Evolutionary conservation across 1,139 yeast species (phyloP).

Genomic region (Hemisphaericaspora xylofermentans): DNA sequence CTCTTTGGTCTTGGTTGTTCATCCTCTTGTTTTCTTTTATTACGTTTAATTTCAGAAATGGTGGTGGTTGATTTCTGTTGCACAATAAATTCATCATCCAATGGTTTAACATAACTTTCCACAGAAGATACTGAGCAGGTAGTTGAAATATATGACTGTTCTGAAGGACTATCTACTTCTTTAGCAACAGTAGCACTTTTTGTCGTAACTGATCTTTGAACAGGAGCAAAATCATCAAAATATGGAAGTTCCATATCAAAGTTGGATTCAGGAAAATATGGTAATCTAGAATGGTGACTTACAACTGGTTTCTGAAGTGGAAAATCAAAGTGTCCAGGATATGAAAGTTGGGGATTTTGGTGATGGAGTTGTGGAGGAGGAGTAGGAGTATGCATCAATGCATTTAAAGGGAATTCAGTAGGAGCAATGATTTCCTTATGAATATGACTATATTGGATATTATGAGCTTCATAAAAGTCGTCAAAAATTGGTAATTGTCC

Average conservation of each 20-base stretch:
- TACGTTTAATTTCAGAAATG: constrained; percentile 1
- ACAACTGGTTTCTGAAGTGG: background rate
- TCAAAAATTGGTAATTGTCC: constrained; percentile 14
- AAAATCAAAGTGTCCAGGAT: constrained; percentile 6
- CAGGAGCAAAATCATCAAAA: constrained; percentile 12
- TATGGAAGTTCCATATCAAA: constrained; percentile 9
- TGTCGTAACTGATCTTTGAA: background rate
- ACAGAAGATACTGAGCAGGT: constrained; percentile 22
- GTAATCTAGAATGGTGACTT: background rate
- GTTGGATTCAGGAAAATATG: constrained; percentile 1
- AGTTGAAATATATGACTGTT: constrained; percentile 10
- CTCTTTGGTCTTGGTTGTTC: constrained; percentile 6
- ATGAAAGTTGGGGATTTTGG: constrained; percentile 5
- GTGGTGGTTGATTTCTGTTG: background rate
- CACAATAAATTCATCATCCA: constrained; percentile 65
- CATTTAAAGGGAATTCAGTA: background rate
- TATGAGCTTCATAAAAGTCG: constrained; percentile 16
- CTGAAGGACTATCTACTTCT: background rate
- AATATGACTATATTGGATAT: constrained; percentile 4
- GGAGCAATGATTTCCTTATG: background rate
- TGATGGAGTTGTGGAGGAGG: too few species aligned
- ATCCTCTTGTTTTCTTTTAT: constrained; percentile 11
- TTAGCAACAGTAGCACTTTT: background rate
- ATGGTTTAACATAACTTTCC: constrained; percentile 32
- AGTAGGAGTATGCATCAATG: background rate